phyloP scores from a whole-genome alignment of 1,139 yeast species.

The Yamadazyma taylorii region DNA sequence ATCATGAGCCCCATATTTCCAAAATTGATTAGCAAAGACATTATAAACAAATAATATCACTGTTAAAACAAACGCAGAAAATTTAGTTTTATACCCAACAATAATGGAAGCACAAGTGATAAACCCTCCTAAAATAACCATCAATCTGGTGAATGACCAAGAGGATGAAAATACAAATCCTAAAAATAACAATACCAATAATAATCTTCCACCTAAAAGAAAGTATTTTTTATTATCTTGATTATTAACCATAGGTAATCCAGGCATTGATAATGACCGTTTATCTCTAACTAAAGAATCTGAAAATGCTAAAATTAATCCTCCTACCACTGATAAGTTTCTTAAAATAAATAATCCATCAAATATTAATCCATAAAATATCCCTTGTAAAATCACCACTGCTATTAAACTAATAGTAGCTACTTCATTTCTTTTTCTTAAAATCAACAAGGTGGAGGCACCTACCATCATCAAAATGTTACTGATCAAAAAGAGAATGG shows the following conservation, averaged over 20 bases:
- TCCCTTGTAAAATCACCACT: constrained; percentile 81
- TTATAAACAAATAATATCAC: constrained; percentile 75
- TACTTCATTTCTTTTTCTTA: constrained; percentile 66
- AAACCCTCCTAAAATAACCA: constrained; percentile 71
- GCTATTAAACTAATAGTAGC: constrained; percentile 72
- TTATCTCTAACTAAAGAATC: constrained; percentile 85
- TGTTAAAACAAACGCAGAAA: constrained; percentile 81
- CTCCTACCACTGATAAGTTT: constrained; percentile 90
- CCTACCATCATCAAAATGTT: constrained; percentile 71
- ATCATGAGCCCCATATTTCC: constrained; percentile 71
- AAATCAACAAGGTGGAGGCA: constrained; percentile 72
- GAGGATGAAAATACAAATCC: constrained; percentile 81
- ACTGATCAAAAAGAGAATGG: constrained; percentile 62
- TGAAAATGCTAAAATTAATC: constrained; percentile 82
- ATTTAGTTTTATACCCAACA: constrained; percentile 90
- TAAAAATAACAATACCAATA: constrained; percentile 80
- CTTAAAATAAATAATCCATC: constrained; percentile 82
- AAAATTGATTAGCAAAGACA: constrained; percentile 80
- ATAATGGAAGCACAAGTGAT: constrained; percentile 76
- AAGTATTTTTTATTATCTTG: constrained; percentile 84
- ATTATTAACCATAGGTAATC: constrained; percentile 83
- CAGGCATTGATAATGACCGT: constrained; percentile 76
- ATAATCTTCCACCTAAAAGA: constrained; percentile 83
- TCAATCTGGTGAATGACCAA: constrained; percentile 66
- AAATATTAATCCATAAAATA: constrained; percentile 83